These are phyloP conservation scores for Draba incana DNA, from an alignment of 345 rosid species.

Conservation along the genomic window DNA sequence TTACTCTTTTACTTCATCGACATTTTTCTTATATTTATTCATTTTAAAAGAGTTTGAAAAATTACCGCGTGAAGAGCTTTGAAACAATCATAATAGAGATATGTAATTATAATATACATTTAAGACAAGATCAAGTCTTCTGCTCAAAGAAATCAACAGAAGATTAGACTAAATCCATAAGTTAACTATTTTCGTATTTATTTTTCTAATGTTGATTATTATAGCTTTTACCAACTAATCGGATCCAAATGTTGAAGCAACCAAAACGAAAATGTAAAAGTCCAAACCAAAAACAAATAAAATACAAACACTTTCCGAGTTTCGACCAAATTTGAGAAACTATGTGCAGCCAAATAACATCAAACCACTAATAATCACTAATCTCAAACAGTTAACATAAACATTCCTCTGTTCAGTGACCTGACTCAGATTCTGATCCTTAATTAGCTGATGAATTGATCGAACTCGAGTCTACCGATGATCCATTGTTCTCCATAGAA, in stretches of 20 bases:
- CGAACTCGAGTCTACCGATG: conserved; percentile 26
- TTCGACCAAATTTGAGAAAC: conserved; percentile 21
- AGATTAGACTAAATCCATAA: not conserved
- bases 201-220: not conserved
- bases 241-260: not conserved
- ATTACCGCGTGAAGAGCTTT: conserved; percentile 16
- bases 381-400: conserved; percentile 15
- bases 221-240: not conserved
- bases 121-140: conserved; percentile 29
- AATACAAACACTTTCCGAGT: not conserved
- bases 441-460: conserved; percentile 29
- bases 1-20: not conserved
- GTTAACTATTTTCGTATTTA: not conserved
- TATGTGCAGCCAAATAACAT: conserved; percentile 29
- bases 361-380: not conserved
- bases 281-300: not conserved
- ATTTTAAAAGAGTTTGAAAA: not conserved
- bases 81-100: conserved; percentile 15
- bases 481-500: conserved; percentile 24
- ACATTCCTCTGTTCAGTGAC: conserved; percentile 11
- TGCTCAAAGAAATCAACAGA: conserved; percentile 1
- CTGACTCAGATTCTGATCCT: conserved; percentile 38
- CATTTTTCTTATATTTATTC: not conserved
- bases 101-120: not conserved
- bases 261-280: not conserved